Percentiles rank a stretch among this genome's conserved stretches.
Evolutionary conservation across 768 basidiomycete species (phyloP).

Genomic region (Leccinellum luteum): DNA sequence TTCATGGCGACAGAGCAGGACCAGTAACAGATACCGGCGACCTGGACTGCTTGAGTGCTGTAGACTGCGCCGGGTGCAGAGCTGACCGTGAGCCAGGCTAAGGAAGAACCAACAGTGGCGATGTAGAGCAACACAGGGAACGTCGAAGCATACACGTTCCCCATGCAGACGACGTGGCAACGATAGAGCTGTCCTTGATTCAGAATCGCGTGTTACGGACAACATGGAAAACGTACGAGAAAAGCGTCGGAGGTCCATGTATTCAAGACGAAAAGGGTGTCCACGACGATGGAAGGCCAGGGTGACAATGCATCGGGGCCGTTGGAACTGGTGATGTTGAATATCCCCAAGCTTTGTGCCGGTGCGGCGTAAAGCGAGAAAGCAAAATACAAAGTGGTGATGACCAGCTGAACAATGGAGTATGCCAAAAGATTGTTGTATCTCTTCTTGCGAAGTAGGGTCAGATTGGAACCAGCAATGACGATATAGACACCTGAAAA

Average conservation of each 20-base stretch:
- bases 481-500: conserved; percentile 14
- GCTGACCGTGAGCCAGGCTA: conserved; percentile 17
- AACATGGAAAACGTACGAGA: conserved; percentile 12
- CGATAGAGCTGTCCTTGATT: conserved; percentile 18
- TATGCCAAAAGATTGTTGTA: conserved; percentile 16
- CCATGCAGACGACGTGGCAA: conserved; percentile 21
- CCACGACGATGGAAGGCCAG: conserved; percentile 15
- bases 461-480: conserved; percentile 11
- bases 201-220: not conserved
- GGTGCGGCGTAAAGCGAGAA: conserved; percentile 20
- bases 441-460: conserved; percentile 13
- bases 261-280: conserved; percentile 16
- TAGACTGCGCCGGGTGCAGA: conserved; percentile 17
- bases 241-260: conserved; percentile 23
- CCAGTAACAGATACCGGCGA: conserved; percentile 13
- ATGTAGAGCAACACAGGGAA: conserved; percentile 15
- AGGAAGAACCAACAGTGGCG: conserved; percentile 11
- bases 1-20: conserved; percentile 16
- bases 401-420: conserved; percentile 11
- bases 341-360: conserved; percentile 9
- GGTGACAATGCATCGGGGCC: conserved; percentile 12
- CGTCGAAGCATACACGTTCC: not conserved
- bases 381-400: conserved; percentile 20
- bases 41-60: conserved; percentile 13
- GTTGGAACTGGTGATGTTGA: conserved; percentile 5